Conservation (phyloP, 2,329 filamentous ascomycete genomes). For the Aspergillus fischeri region DNA sequence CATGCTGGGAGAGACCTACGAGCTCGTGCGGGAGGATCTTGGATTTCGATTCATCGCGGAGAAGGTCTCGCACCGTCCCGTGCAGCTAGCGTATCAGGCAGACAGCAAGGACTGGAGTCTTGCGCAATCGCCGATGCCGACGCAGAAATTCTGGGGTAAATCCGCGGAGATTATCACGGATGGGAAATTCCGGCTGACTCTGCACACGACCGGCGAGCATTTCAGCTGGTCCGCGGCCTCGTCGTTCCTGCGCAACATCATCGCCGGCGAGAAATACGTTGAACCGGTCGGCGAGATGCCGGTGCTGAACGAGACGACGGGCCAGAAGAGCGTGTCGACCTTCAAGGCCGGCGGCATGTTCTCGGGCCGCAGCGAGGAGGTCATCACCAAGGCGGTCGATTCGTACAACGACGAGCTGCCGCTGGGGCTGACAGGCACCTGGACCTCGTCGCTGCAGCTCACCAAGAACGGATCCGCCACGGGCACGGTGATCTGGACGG, state of each 20-base stretch:
- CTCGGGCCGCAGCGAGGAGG: constrained; percentile 87
- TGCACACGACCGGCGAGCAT: constrained; percentile 72
- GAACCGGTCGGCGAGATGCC: constrained; percentile 91
- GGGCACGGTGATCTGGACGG: constrained; percentile 72
- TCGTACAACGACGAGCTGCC: constrained; percentile 62
- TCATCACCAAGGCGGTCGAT: constrained; percentile 69
- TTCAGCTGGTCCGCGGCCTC: constrained; percentile 89
- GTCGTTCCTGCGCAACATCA: constrained; percentile 89
- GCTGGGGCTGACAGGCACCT: constrained; percentile 71
- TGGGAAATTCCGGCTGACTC: constrained; percentile 72
- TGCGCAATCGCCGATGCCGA: constrained; percentile 78
- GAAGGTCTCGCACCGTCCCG: constrained; percentile 89
- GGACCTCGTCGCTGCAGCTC: constrained; percentile 70
- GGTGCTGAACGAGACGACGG: constrained; percentile 76
- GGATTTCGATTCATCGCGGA: constrained; percentile 91
- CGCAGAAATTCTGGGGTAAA: constrained; percentile 99
- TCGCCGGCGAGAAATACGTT: constrained; percentile 96
- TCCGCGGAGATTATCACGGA: constrained; percentile 91
- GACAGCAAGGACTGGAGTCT: constrained; percentile 83
- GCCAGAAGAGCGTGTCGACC: constrained; percentile 77
- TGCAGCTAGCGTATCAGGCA: constrained; percentile 88
- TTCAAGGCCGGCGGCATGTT: constrained; percentile 98
- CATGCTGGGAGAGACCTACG: constrained; percentile 91
- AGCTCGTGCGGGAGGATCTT: constrained; percentile 80
- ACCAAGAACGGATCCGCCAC: constrained; percentile 60